Conservation (phyloP, 805 yeast species). For the Cyberlindnera mrakii region DNA sequence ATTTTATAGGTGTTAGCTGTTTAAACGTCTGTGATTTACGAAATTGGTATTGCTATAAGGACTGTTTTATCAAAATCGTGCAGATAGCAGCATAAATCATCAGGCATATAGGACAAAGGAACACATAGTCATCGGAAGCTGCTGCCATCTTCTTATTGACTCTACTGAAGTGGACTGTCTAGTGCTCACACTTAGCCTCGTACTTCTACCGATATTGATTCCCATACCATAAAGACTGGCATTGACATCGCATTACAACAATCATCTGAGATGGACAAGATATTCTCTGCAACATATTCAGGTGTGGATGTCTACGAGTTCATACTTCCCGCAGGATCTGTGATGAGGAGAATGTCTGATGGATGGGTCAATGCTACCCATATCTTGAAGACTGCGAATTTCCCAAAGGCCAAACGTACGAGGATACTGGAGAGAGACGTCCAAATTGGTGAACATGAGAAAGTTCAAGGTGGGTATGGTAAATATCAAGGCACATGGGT, state of each 20-base stretch:
- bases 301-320: conserved; percentile 83
- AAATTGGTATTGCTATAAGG: too few relatives aligned
- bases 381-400: conserved; percentile 85
- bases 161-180: too few relatives aligned
- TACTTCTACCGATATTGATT: too few relatives aligned
- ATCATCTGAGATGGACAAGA: conserved; percentile 25
- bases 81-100: too few relatives aligned
- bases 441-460: conserved; percentile 85
- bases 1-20: too few relatives aligned
- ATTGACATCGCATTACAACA: not conserved
- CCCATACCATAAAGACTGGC: too few relatives aligned
- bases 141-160: too few relatives aligned
- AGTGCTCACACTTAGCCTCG: too few relatives aligned
- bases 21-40: too few relatives aligned
- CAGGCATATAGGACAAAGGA: too few relatives aligned
- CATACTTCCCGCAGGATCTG: conserved; percentile 58
- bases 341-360: conserved; percentile 72
- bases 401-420: conserved; percentile 91
- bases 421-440: conserved; percentile 89
- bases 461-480: conserved; percentile 96
- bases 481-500: conserved; percentile 98
- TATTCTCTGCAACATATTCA: conserved; percentile 74
- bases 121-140: too few relatives aligned
- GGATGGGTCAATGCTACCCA: conserved; percentile 95
- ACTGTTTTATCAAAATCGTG: too few relatives aligned